phyloP scores from a whole-genome alignment of 148 eudicot genomes.

The Nepenthes gracilis region DNA sequence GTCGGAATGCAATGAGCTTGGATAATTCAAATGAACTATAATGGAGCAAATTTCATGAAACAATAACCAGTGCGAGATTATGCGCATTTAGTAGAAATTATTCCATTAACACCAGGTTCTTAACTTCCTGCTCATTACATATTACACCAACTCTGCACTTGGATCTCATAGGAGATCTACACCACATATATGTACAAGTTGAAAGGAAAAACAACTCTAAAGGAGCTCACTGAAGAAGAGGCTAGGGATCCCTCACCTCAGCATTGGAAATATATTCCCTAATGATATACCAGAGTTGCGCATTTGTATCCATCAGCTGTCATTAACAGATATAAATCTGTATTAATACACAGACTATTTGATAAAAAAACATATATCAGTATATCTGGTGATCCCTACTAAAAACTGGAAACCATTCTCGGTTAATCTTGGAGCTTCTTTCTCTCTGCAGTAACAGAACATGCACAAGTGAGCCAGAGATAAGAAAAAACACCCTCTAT shows the following conservation, averaged over 20 bases:
- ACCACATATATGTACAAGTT: background rate
- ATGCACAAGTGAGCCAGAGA: conserved; percentile 2
- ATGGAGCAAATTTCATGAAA: too few relatives aligned
- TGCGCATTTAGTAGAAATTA: too few relatives aligned
- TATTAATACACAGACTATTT: background rate
- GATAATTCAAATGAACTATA: too few relatives aligned
- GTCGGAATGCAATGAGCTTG: too few relatives aligned
- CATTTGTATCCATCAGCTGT: conserved; percentile 98
- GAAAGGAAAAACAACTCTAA: background rate
- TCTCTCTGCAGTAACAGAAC: conserved; percentile 38
- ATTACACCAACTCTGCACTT: background rate
- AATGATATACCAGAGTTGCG: conserved; percentile 96
- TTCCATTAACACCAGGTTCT: too few relatives aligned
- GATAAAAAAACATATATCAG: background rate
- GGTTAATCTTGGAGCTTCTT: conserved; percentile 75
- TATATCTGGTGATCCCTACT: conserved; percentile 30
- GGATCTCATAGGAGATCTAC: background rate
- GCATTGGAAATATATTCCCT: conserved; percentile 90
- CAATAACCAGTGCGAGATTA: too few relatives aligned
- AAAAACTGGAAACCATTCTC: conserved; percentile 94
- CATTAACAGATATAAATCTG: conserved; percentile 16
- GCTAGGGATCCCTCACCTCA: conserved; percentile 40
- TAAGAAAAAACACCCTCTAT: conserved; percentile 9
- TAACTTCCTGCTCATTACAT: too few relatives aligned
- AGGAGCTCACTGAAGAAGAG: background rate